phyloP scores from a whole-genome alignment of 305 asterid species.

The Fraxinus nigra region DNA sequence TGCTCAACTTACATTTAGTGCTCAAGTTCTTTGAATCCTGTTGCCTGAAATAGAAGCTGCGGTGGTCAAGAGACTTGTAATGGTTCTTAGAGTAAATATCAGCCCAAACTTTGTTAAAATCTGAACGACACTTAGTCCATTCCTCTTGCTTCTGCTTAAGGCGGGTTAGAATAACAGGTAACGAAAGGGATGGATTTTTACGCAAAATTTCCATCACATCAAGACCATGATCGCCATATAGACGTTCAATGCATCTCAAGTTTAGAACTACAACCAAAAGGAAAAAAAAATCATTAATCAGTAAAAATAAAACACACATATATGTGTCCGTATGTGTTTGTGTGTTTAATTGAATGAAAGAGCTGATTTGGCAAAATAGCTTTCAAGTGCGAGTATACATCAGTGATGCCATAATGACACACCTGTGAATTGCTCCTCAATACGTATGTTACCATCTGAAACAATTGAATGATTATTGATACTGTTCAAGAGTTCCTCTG shows the following conservation, averaged over 20 bases:
- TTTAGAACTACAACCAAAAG: slow-evolving; percentile 56
- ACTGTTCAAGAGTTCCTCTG: slow-evolving; percentile 73
- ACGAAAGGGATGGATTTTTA: slow-evolving; percentile 69
- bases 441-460: slow-evolving; percentile 55
- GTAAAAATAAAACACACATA: background rate
- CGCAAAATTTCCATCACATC: slow-evolving; percentile 94
- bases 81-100: slow-evolving; percentile 92
- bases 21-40: slow-evolving; percentile 95
- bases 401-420: slow-evolving; percentile 22
- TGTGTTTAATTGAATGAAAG: background rate
- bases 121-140: slow-evolving; percentile 90
- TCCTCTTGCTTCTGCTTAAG: slow-evolving; percentile 98
- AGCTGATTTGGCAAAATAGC: slow-evolving; percentile 1
- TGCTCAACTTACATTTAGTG: slow-evolving; percentile 73
- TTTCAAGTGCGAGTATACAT: slow-evolving; percentile 5
- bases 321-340: no score
- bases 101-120: slow-evolving; percentile 98
- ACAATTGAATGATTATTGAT: slow-evolving; percentile 57
- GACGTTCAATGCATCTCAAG: slow-evolving; percentile 93
- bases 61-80: slow-evolving; percentile 97
- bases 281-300: slow-evolving; percentile 20
- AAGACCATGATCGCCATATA: slow-evolving; percentile 99
- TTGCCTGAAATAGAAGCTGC: slow-evolving; percentile 98
- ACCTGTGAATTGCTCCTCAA: slow-evolving; percentile 94
- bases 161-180: slow-evolving; percentile 85